A percentile compares a stretch with the other conserved stretches of the same genome.
Evolutionary conservation across 2,329 filamentous ascomycete genomes (phyloP).

Genomic region (Fusarium pseudoanthophilum): DNA sequence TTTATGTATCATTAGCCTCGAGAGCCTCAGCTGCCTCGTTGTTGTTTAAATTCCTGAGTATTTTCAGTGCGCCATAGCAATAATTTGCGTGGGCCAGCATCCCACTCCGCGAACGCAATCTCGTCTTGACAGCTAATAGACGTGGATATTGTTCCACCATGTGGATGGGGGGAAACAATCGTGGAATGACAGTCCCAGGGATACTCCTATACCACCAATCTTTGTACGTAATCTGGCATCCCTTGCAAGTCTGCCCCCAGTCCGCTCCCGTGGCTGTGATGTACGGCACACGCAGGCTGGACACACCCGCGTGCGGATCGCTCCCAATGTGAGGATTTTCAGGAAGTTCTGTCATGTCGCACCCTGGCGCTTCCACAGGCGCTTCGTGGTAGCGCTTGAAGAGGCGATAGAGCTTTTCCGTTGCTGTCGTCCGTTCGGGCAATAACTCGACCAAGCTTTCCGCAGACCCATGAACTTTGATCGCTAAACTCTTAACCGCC

Average conservation of each 20-base stretch:
- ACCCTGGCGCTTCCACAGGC: background rate
- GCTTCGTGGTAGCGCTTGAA: background rate
- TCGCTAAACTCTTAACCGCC: background rate
- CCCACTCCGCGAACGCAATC: background rate
- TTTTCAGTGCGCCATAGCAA: background rate
- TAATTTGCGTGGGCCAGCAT: rapidly evolving
- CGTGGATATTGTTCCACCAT: too few relatives aligned
- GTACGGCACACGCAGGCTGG: background rate
- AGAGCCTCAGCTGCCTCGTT: rapidly evolving
- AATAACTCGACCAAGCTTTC: background rate
- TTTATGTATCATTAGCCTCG: background rate
- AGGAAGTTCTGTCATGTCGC: background rate
- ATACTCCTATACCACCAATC: rapidly evolving
- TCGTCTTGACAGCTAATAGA: background rate
- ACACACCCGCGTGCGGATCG: background rate
- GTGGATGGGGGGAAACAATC: background rate
- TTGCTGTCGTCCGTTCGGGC: rapidly evolving
- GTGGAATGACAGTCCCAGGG: background rate
- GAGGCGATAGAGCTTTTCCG: rapidly evolving
- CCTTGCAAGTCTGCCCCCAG: background rate
- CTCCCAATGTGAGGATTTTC: rapidly evolving
- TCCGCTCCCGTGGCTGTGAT: background rate
- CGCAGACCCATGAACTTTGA: background rate
- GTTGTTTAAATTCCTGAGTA: background rate
- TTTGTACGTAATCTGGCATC: background rate